phyloP scores from a whole-genome alignment of 495 filamentous ascomycete species.

The Penicillium canescens region DNA sequence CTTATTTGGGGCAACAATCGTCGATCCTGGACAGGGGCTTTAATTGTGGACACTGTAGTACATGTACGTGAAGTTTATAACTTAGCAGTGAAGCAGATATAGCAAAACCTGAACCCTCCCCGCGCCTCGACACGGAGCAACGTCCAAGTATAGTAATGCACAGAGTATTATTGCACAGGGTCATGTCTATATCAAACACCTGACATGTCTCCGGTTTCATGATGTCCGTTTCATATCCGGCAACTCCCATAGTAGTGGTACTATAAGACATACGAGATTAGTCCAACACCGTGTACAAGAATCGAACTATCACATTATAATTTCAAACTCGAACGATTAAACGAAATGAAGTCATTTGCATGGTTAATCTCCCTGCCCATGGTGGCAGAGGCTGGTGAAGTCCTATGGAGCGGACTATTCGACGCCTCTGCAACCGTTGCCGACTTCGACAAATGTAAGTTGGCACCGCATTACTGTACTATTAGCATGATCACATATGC shows the following conservation, averaged over 20 bases:
- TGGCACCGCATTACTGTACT: not conserved
- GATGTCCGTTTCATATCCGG: constrained; percentile 1
- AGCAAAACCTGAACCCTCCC: too few species aligned
- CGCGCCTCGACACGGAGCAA: too few species aligned
- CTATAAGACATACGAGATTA: too few species aligned
- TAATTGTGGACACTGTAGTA: not conserved
- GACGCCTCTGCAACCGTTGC: constrained; percentile 18
- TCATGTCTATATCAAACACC: not conserved
- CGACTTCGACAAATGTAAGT: constrained; percentile 13
- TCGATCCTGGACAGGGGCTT: not conserved
- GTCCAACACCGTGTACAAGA: not conserved
- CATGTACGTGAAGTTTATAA: not conserved
- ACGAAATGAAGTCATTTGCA: constrained; percentile 20
- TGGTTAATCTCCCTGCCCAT: constrained; percentile 15
- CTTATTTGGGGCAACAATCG: not conserved
- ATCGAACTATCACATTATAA: too few species aligned
- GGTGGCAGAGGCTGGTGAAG: constrained; percentile 21
- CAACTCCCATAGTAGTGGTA: not conserved
- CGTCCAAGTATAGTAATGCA: too few species aligned
- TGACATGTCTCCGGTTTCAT: not conserved
- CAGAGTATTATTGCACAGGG: too few species aligned
- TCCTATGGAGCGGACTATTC: constrained; percentile 31
- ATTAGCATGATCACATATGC: too few species aligned
- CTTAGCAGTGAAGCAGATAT: not conserved
- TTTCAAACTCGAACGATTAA: too few species aligned